Conservation (phyloP, 257 asterid genomes). For the Capsicum rhomboideum region DNA sequence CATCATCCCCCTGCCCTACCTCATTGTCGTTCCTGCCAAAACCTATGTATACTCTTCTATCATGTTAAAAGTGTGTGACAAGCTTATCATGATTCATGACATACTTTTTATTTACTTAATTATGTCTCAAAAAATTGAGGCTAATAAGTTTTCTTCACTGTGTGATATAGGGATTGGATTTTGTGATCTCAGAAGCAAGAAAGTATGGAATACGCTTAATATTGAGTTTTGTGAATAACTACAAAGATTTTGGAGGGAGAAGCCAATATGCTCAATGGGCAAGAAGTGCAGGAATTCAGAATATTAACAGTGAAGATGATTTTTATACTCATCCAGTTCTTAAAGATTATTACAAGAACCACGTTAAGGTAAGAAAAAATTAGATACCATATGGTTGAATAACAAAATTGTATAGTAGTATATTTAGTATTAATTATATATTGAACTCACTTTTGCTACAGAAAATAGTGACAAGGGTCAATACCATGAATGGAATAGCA, state of each 20-base stretch:
- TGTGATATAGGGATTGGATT: slow-evolving; percentile 38
- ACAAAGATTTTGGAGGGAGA: slow-evolving; percentile 41
- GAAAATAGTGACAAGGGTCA: slow-evolving; percentile 35
- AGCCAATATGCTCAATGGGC: slow-evolving; percentile 42
- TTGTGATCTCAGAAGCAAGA: slow-evolving; percentile 41
- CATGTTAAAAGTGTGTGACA: background rate
- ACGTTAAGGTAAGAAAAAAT: slow-evolving; percentile 13
- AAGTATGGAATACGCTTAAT: slow-evolving; percentile 24
- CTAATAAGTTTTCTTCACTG: background rate
- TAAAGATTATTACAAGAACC: slow-evolving; percentile 33
- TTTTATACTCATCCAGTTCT: slow-evolving; percentile 32
- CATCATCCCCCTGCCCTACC: background rate
- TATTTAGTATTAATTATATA: too few relatives aligned
- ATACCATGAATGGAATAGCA: slow-evolving; percentile 24
- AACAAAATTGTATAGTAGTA: too few relatives aligned
- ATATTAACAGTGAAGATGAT: slow-evolving; percentile 28
- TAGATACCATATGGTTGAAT: too few relatives aligned
- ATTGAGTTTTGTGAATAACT: slow-evolving; percentile 33
- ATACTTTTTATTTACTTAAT: background rate
- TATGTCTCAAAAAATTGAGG: background rate
- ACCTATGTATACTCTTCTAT: background rate
- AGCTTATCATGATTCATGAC: background rate
- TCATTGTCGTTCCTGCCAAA: background rate
- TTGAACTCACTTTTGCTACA: too few relatives aligned
- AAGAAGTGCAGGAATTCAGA: slow-evolving; percentile 18